A percentile compares a stretch with the other conserved stretches of the same genome.
Conservation (phyloP, 768 basidiomycete species). For the Boletus reticulatus region DNA sequence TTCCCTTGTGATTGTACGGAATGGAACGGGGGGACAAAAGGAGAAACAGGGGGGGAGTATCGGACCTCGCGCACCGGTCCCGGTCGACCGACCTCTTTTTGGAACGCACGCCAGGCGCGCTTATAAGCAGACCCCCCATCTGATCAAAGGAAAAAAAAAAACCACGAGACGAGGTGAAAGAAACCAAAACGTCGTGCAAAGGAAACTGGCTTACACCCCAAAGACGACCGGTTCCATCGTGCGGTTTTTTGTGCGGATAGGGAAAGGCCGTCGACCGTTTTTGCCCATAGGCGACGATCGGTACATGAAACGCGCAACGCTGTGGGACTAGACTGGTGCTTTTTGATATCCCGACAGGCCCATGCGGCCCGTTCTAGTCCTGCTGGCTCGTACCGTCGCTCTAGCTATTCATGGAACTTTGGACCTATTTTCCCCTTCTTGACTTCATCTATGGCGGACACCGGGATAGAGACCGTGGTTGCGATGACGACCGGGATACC, state of each 20-base stretch:
- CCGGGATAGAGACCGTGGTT: conserved; percentile 9
- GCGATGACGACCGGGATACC: conserved; percentile 31
- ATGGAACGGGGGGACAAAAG: background rate
- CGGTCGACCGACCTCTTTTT: background rate
- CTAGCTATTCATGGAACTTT: background rate
- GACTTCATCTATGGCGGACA: conserved; percentile 8
- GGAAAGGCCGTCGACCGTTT: too few species aligned
- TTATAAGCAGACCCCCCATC: background rate
- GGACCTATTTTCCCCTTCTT: background rate
- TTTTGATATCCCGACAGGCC: background rate
- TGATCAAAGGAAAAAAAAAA: too few species aligned
- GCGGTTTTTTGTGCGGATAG: background rate
- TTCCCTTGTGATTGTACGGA: background rate
- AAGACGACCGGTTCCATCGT: background rate
- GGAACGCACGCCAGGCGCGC: background rate
- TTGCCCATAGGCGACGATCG: background rate
- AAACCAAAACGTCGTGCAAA: background rate
- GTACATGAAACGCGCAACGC: conserved; percentile 4
- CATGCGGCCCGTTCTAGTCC: background rate
- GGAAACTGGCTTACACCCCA: background rate
- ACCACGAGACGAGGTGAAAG: background rate
- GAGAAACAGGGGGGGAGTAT: background rate
- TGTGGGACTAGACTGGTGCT: too few species aligned
- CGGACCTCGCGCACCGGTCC: background rate
- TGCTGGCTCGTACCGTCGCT: background rate